Percentiles rank a stretch among this genome's conserved stretches.
These are phyloP conservation scores for Podaxis pistillaris DNA, from an alignment of 768 basidiomycete species.

Conservation along the genomic window DNA sequence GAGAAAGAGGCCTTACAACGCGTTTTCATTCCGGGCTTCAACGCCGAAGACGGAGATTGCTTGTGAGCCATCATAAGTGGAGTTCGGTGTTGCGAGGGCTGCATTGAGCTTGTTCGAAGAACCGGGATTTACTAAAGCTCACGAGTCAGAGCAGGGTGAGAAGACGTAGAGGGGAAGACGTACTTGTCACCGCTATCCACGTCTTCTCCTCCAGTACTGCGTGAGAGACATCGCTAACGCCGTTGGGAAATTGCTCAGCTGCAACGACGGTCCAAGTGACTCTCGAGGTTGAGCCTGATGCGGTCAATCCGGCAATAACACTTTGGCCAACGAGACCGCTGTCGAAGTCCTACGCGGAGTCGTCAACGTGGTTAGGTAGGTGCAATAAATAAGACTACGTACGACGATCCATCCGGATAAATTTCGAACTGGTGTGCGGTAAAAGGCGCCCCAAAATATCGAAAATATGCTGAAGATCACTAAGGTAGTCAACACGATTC, in stretches of 20 bases:
- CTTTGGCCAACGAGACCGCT: constrained; percentile 48
- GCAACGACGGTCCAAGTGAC: constrained; percentile 47
- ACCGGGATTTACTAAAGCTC: constrained; percentile 37
- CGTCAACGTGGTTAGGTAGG: neutral
- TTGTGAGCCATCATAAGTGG: constrained; percentile 43
- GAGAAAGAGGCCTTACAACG: constrained; percentile 40
- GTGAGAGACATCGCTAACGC: constrained; percentile 36
- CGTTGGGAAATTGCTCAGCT: constrained; percentile 43
- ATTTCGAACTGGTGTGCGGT: constrained; percentile 40
- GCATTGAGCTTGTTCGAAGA: constrained; percentile 34
- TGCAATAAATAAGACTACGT: constrained; percentile 21
- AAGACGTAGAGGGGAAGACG: constrained; percentile 19
- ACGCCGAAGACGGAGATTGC: constrained; percentile 50
- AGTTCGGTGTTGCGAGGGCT: constrained; percentile 38
- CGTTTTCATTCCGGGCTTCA: constrained; percentile 20
- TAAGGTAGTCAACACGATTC: constrained; percentile 35
- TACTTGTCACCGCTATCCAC: constrained; percentile 58
- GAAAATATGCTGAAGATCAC: constrained; percentile 51
- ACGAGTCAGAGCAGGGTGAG: neutral
- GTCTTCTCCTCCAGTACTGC: constrained; percentile 47
- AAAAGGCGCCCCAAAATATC: constrained; percentile 58
- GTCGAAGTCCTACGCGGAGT: constrained; percentile 56
- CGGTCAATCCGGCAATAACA: constrained; percentile 33
- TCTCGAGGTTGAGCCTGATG: constrained; percentile 24
- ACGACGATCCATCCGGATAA: constrained; percentile 59